These are phyloP conservation scores for Cyberlindnera euphorbiiphila DNA, from an alignment of 805 yeast species.

Conservation along the genomic window DNA sequence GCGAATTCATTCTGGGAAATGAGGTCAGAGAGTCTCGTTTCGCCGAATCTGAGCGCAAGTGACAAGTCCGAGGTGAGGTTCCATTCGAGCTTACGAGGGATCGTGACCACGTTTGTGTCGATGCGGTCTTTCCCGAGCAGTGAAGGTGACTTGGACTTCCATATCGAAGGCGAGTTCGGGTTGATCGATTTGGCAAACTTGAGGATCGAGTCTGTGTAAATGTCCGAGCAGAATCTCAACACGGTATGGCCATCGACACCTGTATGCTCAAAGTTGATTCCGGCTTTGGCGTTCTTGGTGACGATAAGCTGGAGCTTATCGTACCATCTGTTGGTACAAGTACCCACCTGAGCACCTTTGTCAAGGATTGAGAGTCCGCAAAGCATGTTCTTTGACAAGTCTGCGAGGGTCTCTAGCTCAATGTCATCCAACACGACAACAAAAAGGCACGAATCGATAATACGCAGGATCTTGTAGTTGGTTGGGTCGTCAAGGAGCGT, in stretches of 20 bases:
- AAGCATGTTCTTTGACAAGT: constrained; percentile 76
- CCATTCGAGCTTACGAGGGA: constrained; percentile 90
- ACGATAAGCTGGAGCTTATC: constrained; percentile 86
- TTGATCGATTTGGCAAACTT: constrained; percentile 84
- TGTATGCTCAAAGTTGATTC: constrained; percentile 89
- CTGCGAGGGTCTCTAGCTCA: constrained; percentile 53
- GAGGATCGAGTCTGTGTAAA: constrained; percentile 85
- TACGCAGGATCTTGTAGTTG: constrained; percentile 67
- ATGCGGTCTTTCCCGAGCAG: constrained; percentile 39
- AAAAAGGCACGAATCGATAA: constrained; percentile 79
- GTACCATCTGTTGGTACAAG: constrained; percentile 94
- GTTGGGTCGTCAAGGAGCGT: constrained; percentile 42
- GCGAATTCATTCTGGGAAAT: constrained; percentile 87
- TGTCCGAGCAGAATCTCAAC: constrained; percentile 79
- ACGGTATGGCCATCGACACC: constrained; percentile 97
- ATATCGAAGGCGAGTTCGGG: constrained; percentile 61
- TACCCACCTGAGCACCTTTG: constrained; percentile 87
- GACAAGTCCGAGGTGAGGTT: constrained; percentile 72
- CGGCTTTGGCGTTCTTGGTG: constrained; percentile 87
- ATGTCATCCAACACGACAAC: constrained; percentile 81
- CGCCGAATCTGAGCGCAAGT: constrained; percentile 82
- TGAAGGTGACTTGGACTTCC: constrained; percentile 53
- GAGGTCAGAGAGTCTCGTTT: constrained; percentile 80
- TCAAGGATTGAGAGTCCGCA: constrained; percentile 80
- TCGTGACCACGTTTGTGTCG: constrained; percentile 49